Conservation (phyloP, 208 protist species). For the Vickermania ingenoplastis region DNA sequence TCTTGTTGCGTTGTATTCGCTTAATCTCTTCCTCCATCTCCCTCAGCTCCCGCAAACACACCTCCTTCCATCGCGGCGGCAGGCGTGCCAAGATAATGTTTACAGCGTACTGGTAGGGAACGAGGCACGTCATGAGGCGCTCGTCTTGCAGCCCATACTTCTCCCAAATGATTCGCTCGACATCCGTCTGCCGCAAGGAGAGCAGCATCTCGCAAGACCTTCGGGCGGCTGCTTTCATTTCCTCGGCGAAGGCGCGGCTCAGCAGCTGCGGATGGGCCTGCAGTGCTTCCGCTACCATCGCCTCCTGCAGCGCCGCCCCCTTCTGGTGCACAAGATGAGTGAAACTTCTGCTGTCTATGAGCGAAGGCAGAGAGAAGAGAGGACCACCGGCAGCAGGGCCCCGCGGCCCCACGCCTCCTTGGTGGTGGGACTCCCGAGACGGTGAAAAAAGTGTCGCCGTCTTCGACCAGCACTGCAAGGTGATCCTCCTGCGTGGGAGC, state of each 20-base stretch:
- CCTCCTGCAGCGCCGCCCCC: conserved; percentile 22
- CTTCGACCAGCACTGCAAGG: no score
- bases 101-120: conserved; percentile 74
- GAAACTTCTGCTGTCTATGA: conserved; percentile 69
- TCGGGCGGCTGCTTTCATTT: conserved; percentile 15
- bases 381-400: no score
- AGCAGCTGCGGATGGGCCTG: conserved; percentile 11
- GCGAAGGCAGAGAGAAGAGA: not conserved
- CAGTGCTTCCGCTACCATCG: conserved; percentile 21
- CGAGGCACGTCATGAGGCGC: conserved; percentile 69
- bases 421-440: no score
- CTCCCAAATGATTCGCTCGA: conserved; percentile 43
- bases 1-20: not conserved
- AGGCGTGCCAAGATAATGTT: conserved; percentile 77
- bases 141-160: conserved; percentile 53
- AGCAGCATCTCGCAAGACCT: conserved; percentile 28
- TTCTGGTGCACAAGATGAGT: conserved; percentile 36
- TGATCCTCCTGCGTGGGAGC: no score
- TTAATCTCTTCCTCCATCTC: conserved; percentile 23
- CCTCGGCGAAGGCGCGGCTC: conserved; percentile 33
- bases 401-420: no score
- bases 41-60: conserved; percentile 46
- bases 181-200: conserved; percentile 41
- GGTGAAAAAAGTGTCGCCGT: no score
- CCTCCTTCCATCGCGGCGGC: conserved; percentile 27